These are phyloP conservation scores for Geotrichum australiense DNA, from an alignment of 1,139 yeast genomes.

Conservation along the genomic window DNA sequence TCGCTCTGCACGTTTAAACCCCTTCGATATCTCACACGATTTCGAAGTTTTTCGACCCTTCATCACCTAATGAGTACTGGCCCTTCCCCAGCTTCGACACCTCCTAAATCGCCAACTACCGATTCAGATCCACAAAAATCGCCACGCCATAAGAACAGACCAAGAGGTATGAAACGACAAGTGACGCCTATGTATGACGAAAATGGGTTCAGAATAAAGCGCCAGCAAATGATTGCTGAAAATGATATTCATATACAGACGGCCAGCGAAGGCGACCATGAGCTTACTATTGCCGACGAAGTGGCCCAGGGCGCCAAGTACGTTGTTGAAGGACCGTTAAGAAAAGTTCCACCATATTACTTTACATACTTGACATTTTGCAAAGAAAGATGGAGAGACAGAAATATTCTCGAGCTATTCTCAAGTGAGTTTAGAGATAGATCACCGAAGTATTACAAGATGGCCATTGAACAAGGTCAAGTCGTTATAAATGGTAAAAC, in stretches of 20 bases:
- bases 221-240: constrained; percentile 24
- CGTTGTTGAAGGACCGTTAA: constrained; percentile 38
- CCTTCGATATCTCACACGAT: too few species aligned
- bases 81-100: too few species aligned
- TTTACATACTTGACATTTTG: constrained; percentile 88
- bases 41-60: too few species aligned
- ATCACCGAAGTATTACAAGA: constrained; percentile 57
- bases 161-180: too few species aligned
- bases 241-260: constrained; percentile 17
- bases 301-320: constrained; percentile 35
- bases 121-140: too few species aligned
- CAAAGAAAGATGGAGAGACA: constrained; percentile 78
- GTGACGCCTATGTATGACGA: constrained; percentile 21
- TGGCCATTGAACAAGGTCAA: constrained; percentile 63
- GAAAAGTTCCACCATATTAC: constrained; percentile 78
- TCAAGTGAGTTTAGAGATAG: constrained; percentile 78
- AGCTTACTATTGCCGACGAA: constrained; percentile 30
- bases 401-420: constrained; percentile 71
- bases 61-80: too few species aligned
- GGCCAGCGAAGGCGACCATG: constrained; percentile 6
- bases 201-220: constrained; percentile 27
- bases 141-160: too few species aligned
- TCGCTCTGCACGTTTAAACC: too few species aligned
- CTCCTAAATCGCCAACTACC: too few species aligned
- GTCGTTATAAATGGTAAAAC: constrained; percentile 64